Conservation (phyloP, 352 stramenopile species). For the Phytophthora pinifolia region DNA sequence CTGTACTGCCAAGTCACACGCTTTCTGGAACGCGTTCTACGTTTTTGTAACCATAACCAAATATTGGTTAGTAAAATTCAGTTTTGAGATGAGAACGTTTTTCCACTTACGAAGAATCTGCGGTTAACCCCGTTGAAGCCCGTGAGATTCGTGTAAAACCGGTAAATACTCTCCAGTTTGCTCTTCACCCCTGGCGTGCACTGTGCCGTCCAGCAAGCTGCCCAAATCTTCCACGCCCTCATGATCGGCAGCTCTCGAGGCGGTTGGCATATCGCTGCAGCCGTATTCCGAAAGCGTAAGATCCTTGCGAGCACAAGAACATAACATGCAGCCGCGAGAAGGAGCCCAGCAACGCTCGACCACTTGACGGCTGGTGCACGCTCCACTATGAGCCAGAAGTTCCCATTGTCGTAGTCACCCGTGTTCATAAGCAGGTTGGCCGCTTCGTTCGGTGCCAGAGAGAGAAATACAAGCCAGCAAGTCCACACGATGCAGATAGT, state of each 20-base stretch:
- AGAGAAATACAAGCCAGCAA: slow-evolving; percentile 22
- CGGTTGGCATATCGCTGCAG: background rate
- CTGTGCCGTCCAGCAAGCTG: background rate
- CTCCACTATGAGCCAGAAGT: slow-evolving; percentile 35
- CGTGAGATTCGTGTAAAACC: slow-evolving; percentile 22
- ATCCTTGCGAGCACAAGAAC: slow-evolving; percentile 13
- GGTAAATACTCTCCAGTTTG: background rate
- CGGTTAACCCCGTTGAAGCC: slow-evolving; percentile 21
- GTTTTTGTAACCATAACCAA: background rate
- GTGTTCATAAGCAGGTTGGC: slow-evolving; percentile 32
- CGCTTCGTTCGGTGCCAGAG: slow-evolving; percentile 18
- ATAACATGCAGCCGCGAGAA: slow-evolving; percentile 13
- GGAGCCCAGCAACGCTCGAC: slow-evolving; percentile 10
- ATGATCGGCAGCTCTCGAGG: background rate
- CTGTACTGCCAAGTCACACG: slow-evolving; percentile 25
- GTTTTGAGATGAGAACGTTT: too few relatives aligned
- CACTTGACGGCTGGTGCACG: slow-evolving; percentile 2
- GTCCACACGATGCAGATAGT: slow-evolving; percentile 18
- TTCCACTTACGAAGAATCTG: slow-evolving; percentile 25
- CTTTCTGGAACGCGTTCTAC: slow-evolving; percentile 33
- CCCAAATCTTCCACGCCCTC: background rate
- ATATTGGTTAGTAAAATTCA: too few relatives aligned
- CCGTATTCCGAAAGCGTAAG: slow-evolving; percentile 3
- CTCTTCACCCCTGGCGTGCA: slow-evolving; percentile 2
- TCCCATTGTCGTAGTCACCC: slow-evolving; percentile 20